Evolutionary conservation across 2,329 filamentous ascomycete genomes (phyloP), one percentile per base, ranked within the genome.

Genomic region (Fusarium solani-melongenae): DNA sequence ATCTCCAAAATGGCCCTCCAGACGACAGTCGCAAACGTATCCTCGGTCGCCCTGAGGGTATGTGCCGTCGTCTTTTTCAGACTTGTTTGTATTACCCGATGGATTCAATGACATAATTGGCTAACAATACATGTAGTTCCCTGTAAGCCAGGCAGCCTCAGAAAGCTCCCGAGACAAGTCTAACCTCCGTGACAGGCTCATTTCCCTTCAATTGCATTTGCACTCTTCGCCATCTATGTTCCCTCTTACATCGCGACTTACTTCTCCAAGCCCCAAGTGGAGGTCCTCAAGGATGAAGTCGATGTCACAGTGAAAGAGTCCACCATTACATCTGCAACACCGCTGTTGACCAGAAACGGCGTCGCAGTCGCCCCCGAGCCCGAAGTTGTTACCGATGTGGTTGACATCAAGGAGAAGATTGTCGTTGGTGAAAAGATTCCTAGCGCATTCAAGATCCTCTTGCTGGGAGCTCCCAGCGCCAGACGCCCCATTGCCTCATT

Each of bases 391-490:
- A 80, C 84, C 20, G 84, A 88, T 64, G 85, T 90, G 66, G 83
- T 94, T 38, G 87, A 90, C 31, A 84, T 94, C 27, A 80, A 90
- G 65, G 92, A 95, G 79, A 91, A 88, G 1, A 82, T 93, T 5
- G 79, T 90, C 12, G 76, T 93, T 17, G 84, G 88, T 59, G 86
- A 92, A 77, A 89, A 89, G 75, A 85, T 88, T 14, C 81, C 89
- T 3, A 86, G 86, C 24, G 83, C 89, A 1, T 83, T 92, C 73
- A 88, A 87, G 72, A 93, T 94, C 4, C 84, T 98, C 8, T 83
- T 97, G 27, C 90, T 90, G 4, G 96, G 96, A 5, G 84, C 92
- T 0, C 96, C 96, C 2, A 94, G 91, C 76, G 89, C 92, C 8
- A 88, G 86, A n/a, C 94, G 91, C 60, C 84, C 89, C 14, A 76